phyloP scores from a whole-genome alignment of 129 eudicot genomes.

The Solidago caesia region DNA sequence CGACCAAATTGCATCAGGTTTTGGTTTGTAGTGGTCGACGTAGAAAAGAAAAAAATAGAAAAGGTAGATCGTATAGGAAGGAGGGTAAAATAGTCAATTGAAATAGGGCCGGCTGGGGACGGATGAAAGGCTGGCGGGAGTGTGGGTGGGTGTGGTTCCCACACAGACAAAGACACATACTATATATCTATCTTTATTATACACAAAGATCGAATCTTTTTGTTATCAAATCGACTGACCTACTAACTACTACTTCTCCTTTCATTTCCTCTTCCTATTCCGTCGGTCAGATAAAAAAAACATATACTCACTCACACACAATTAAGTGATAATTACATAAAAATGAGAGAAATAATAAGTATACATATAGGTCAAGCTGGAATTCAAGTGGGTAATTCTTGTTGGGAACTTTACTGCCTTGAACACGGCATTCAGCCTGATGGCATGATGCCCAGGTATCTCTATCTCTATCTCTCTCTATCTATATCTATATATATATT shows the following conservation, averaged over 20 bases:
- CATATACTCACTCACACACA: neutral
- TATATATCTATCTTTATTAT: neutral
- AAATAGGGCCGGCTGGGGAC: constrained; percentile 36
- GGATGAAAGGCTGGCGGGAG: constrained; percentile 40
- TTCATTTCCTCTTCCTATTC: neutral
- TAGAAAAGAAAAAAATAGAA: too few species aligned
- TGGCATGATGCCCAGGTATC: constrained; percentile 93
- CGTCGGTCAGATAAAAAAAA: neutral
- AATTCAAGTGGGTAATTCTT: constrained; percentile 90
- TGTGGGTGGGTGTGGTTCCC: neutral
- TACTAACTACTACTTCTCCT: neutral
- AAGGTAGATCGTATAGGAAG: neutral
- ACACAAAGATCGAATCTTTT: constrained; percentile 31
- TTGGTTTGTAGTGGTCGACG: too few species aligned
- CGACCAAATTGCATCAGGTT: too few species aligned
- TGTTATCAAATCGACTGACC: neutral
- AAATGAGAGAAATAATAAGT: constrained; percentile 97
- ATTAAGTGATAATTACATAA: neutral
- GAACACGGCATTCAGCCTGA: constrained; percentile 97
- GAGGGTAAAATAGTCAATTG: neutral
- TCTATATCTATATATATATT: neutral
- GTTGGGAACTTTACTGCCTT: constrained; percentile 95
- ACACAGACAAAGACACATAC: too few species aligned
- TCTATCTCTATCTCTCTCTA: neutral
- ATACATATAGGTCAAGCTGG: constrained; percentile 98